These are phyloP conservation scores for Tylopilus felleus DNA, from an alignment of 768 basidiomycete genomes.

Conservation along the genomic window DNA sequence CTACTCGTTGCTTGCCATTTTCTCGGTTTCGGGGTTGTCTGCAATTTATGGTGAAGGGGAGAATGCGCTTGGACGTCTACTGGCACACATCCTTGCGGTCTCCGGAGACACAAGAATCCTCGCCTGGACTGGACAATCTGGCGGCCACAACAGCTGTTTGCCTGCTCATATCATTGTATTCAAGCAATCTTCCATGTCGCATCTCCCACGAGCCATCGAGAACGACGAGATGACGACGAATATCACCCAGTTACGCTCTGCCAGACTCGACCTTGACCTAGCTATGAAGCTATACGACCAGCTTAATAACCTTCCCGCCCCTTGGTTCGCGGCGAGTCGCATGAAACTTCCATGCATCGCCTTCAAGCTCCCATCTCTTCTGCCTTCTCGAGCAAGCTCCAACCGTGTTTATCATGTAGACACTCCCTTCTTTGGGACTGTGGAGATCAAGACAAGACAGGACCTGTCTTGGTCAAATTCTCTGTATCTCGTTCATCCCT, in stretches of 20 bases:
- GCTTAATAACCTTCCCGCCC: not conserved
- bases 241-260: not conserved
- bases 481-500: not conserved
- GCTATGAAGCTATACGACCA: not conserved
- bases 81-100: not conserved
- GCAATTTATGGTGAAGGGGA: not conserved
- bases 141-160: no score
- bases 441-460: not conserved
- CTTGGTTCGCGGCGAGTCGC: not conserved
- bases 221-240: not conserved
- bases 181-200: not conserved
- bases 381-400: not conserved
- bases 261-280: not conserved
- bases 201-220: not conserved
- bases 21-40: not conserved
- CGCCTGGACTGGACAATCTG: not conserved
- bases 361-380: not conserved
- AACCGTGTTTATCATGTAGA: no score
- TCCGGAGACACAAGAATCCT: not conserved
- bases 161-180: not conserved
- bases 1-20: not conserved
- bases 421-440: not conserved
- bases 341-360: slow-evolving; percentile 2
- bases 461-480: not conserved
- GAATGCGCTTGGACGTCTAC: not conserved